Evolutionary conservation across 2,329 filamentous ascomycete species (phyloP).

Genomic region (Ophiostoma perfectum): DNA sequence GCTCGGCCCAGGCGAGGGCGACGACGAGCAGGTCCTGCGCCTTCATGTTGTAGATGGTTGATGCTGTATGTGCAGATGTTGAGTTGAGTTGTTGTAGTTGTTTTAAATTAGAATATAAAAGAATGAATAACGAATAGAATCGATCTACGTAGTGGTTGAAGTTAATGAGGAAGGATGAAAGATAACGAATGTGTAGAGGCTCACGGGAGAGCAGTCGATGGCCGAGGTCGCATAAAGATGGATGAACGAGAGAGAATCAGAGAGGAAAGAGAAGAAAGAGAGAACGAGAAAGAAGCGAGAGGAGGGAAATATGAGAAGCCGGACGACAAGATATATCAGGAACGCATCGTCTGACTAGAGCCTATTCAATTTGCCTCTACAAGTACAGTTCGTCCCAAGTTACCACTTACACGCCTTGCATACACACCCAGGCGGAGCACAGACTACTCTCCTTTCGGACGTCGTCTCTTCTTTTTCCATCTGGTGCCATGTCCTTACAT

Average conservation of each 20-base stretch:
- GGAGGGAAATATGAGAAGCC: neutral
- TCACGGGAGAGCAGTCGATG: neutral
- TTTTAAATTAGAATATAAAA: neutral
- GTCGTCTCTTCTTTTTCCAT: neutral
- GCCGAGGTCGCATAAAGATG: constrained; percentile 9
- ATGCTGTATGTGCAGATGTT: neutral
- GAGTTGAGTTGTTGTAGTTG: neutral
- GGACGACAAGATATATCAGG: constrained; percentile 11
- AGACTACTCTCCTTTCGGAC: constrained; percentile 3
- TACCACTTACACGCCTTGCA: neutral
- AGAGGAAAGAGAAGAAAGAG: neutral
- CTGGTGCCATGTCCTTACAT: neutral
- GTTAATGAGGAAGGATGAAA: neutral
- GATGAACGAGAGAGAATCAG: neutral
- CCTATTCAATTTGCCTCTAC: no score
- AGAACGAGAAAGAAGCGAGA: neutral
- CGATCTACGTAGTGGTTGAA: neutral
- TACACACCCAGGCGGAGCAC: neutral
- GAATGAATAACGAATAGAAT: neutral
- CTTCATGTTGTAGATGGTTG: neutral
- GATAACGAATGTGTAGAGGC: constrained; percentile 13
- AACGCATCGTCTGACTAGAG: neutral
- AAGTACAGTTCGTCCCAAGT: neutral
- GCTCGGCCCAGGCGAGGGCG: constrained; percentile 3
- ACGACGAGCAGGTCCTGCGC: constrained; percentile 7